Evolutionary conservation across 257 asterid species (phyloP), one percentile per base, ranked within the genome.

Genomic region (Catharanthus roseus): DNA sequence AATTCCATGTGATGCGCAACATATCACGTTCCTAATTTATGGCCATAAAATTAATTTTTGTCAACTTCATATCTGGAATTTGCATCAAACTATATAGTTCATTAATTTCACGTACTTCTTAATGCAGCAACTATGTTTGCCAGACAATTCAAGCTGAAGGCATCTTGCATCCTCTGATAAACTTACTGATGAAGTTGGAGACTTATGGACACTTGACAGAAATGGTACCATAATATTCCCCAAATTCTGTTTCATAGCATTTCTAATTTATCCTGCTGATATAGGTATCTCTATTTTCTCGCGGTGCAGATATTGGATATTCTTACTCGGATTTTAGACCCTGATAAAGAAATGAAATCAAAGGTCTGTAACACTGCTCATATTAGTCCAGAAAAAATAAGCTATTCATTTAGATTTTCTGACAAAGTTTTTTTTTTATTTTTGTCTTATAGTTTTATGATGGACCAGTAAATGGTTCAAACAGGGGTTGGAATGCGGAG

Each of bases 241-340:
- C 31, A 57, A 63, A 63, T 61, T 51, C 39, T 68, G 24, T 68
- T 51, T 62, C 28, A 21, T 28, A 4, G 24, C 56, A 72, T 21
- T 67, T 66, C n/a, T 68, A 28, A 44, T 74, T 67, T 72, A 31
- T 47, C 47, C 67, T 53, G 56, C 81, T 82, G 63, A 79, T 65
- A 29, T 36, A 55, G 19, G 64, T 72, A 69, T 45, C 33, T 47
- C n/a, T 19, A 49, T 65, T 66, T 34, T 72, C 44, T 63, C 65
- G 54, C 51, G 49, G 56, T 77, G 91, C 97, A 90, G 98, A 81
- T 87, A 72, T 75, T 92, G 53, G 85, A 85, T 72, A 86, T 92
- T 78, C 92, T 92, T 69, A 67, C 89, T 77, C 95, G 87, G 82
- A 86, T 92, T 79, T 80, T 90, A 67, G 97, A 88, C 81, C 97